Base-by-base conservation (phyloP, 257 asterid genomes). In the Penstemon davidsonii region DNA sequence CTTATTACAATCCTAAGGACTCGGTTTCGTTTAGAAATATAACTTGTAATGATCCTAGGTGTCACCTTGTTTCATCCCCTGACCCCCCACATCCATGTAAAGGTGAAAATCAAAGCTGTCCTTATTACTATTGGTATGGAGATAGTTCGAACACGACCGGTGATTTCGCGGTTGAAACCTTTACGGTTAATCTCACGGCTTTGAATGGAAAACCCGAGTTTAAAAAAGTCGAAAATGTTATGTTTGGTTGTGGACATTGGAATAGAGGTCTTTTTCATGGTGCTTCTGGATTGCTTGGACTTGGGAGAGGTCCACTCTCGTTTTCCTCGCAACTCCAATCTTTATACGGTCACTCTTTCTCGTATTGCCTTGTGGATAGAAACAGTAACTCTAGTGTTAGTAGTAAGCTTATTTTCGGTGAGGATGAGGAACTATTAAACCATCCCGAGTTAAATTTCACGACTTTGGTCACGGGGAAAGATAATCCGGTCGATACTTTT, bases 211-310 rank as follows among this genome's bases (percentile, higher is more conserved):
- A 70, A 58, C 62, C 88, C 0, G 87, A 80, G 69, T 81, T 83
- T 55, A 81, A 59, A 78, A 71, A 78, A 7, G 96, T 88, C n/a
- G 88, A 88, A 0, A 83, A 90, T 71, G 94, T 93, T 51, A 88
- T 88, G 95, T 90, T 93, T 73, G 98, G 98, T 0, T 92, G 98
- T 72, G 98, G 98, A 0, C 98, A 92, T 78, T 92, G 98, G 96
- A 92, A 92, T 66, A 78, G 98, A 67, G 98, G 98, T 6, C 42
- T 92, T 47, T 92, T 92, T 52, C 98, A 92, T 70, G 98, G 98
- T 3, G 98, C 98, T n/a, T 88, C 96, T 2, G 98, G 98, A 3
- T 68, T 89, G 75, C 72, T 92, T 55, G 98, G 98, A 2, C 76
- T 92, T 3, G 98, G 98, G 11, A 57, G 96, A 4, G 98, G 98